Percentiles rank a stretch among this genome's conserved stretches.
Conservation (phyloP, 257 asterid genomes). For the Knoxia roxburghii region DNA sequence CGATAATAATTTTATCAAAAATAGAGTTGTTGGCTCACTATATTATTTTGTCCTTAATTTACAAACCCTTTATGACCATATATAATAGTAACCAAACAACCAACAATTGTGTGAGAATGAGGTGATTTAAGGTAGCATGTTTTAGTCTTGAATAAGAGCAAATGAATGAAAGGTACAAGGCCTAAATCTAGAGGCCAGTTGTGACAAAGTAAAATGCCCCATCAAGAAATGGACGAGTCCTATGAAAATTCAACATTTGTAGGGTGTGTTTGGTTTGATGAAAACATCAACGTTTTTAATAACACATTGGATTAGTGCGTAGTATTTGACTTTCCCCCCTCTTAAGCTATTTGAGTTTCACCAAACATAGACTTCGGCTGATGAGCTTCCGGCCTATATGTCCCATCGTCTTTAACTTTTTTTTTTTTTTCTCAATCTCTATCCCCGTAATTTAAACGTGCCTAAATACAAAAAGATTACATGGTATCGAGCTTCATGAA, state of each 20-base stretch:
- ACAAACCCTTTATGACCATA: too few relatives aligned
- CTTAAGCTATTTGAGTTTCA: slow-evolving; percentile 1
- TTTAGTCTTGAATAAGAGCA: neutral
- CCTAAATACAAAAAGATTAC: too few relatives aligned
- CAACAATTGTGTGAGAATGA: too few relatives aligned
- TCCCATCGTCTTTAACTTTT: slow-evolving; percentile 5
- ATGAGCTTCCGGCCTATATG: neutral
- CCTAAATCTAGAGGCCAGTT: neutral
- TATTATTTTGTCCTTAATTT: too few relatives aligned
- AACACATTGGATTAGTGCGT: too few relatives aligned
- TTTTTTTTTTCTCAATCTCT: neutral
- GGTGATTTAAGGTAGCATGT: neutral
- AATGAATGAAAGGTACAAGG: neutral
- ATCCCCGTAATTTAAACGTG: slow-evolving; percentile 8
- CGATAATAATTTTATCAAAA: too few relatives aligned
- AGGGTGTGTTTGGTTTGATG: slow-evolving; percentile 3
- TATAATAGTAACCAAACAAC: too few relatives aligned
- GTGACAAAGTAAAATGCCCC: neutral
- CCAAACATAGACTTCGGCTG: neutral
- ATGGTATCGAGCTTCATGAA: too few relatives aligned
- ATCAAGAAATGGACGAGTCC: neutral
- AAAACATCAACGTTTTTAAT: slow-evolving; percentile 13
- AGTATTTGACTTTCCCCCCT: too few relatives aligned
- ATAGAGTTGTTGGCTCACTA: too few relatives aligned
- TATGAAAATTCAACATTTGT: neutral